Evolutionary conservation across 2,329 filamentous ascomycete species (phyloP), one percentile per base, ranked within the genome.

Genomic region (Aspergillus hiratsukae): DNA sequence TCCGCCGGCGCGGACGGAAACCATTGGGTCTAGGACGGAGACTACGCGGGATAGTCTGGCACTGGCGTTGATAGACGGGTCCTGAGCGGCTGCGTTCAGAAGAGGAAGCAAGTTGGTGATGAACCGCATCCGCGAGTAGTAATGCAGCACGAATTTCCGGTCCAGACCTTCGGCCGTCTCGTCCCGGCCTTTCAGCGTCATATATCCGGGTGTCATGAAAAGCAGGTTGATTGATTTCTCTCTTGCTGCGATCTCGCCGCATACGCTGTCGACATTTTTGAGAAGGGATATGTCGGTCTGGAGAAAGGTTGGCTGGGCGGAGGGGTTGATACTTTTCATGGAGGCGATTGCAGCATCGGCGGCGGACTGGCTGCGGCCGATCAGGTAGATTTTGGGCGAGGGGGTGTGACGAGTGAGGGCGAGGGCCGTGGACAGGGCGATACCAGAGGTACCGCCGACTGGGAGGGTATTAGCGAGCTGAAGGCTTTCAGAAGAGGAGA

Each of bases 401-500:
- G 58, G 52, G 1, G 76, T 68, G 37, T 75, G 62, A 45, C 75
- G 73, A 19, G 75, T 72, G 49, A 83, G 78, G n/a, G 72, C 66
- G 54, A 76, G 78, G 27, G 83, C 67, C 0, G 80, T 76, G 8
- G 73, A 66, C 60, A 81, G 74, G 10, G 80, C 80, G 52, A 84
- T 81, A 23, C 81, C 82, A 27, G 75, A 75, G 1, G 81, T 84
- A 41, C 76, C 81, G 48, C 81, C 80, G 3, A 80, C 64, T 65
- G 49, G 28, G 21, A 11, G 29, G 21, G 31, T 37, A 17, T 40
- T 37, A 49, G 43, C 51, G 49, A 56, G 49, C 21, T 40, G 21
- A 11, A 7, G 25, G 40, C n/a, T 25, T 45, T 14, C 28, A n/a
- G 19, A 31, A 49, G 53, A 8, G 45, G 2, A 10, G 21, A 25